Percentiles rank a stretch among this genome's conserved stretches.
phyloP scores from a whole-genome alignment of 371 early-diverging fungal genomes.

The Blakeslea trispora region DNA sequence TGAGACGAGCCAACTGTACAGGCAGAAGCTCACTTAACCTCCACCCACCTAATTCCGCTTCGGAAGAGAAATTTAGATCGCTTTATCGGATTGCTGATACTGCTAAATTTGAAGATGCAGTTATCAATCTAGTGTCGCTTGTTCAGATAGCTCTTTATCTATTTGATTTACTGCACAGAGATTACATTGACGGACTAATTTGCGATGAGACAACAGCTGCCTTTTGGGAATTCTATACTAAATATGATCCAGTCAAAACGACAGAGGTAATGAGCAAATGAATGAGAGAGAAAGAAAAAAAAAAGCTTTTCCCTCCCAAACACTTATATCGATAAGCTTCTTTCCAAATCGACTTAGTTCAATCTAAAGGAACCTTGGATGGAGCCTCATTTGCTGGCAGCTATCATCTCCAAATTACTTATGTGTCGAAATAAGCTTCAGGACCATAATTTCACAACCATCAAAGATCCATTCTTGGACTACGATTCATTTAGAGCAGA shows the following conservation, averaged over 20 bases:
- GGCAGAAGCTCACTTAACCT: conserved; percentile 66
- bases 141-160: conserved; percentile 60
- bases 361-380: conserved; percentile 52
- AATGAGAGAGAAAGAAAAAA: neutral
- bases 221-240: conserved; percentile 51
- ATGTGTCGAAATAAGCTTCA: conserved; percentile 61
- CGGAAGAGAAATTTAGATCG: conserved; percentile 66
- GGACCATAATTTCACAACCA: conserved; percentile 60
- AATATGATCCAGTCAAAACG: conserved; percentile 50
- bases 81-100: conserved; percentile 61
- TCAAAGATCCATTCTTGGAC: conserved; percentile 70
- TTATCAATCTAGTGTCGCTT: conserved; percentile 53
- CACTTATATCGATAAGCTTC: too few relatives aligned
- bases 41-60: conserved; percentile 61
- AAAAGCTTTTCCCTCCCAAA: neutral
- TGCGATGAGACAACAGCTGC: conserved; percentile 63
- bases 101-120: conserved; percentile 56
- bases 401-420: conserved; percentile 58
- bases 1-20: conserved; percentile 63
- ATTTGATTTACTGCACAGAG: conserved; percentile 49
- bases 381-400: conserved; percentile 62
- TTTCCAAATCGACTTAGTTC: too few relatives aligned
- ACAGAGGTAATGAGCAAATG: conserved; percentile 41
- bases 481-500: conserved; percentile 51
- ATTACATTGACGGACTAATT: conserved; percentile 62